A percentile compares a stretch with the other conserved stretches of the same genome.
Evolutionary conservation across 768 basidiomycete genomes (phyloP).

Genomic region (Amanita subjunquillea): DNA sequence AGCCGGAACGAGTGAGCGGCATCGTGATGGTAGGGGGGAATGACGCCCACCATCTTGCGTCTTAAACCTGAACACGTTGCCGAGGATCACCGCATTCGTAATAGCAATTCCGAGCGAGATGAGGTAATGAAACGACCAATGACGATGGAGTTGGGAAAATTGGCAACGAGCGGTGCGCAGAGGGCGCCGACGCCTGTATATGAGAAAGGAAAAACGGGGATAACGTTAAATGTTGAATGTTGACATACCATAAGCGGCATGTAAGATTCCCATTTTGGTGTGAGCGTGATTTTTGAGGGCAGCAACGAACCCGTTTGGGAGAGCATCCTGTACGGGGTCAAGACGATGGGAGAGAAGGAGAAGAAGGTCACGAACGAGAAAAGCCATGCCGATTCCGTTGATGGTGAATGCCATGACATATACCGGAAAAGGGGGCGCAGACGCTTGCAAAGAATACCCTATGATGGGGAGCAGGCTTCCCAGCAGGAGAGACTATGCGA

Average conservation of each 20-base stretch:
- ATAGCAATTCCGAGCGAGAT: constrained; percentile 55
- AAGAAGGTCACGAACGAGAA: constrained; percentile 25
- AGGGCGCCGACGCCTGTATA: constrained; percentile 53
- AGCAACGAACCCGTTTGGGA: constrained; percentile 63
- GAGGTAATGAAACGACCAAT: constrained; percentile 77
- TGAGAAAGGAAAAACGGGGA: not conserved
- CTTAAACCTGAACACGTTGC: constrained; percentile 55
- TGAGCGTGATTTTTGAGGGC: constrained; percentile 43
- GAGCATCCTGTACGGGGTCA: constrained; percentile 39
- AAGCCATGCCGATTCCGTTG: constrained; percentile 31
- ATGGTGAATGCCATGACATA: constrained; percentile 39
- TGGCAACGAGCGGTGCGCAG: constrained; percentile 68
- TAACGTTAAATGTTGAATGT: not conserved
- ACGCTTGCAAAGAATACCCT: constrained; percentile 41
- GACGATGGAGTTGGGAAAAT: constrained; percentile 44
- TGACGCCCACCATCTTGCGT: constrained; percentile 49
- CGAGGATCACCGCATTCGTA: constrained; percentile 40
- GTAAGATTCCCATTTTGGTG: constrained; percentile 59
- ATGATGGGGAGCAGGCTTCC: constrained; percentile 43
- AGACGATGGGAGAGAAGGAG: not conserved
- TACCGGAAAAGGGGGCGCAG: constrained; percentile 55
- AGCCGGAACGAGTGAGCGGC: not conserved
- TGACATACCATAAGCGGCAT: constrained; percentile 48
- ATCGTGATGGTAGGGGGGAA: not conserved
- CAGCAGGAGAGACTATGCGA: constrained; percentile 9